Conservation (phyloP, 2,329 filamentous ascomycete species). For the Ophiosphaerella narmari region DNA sequence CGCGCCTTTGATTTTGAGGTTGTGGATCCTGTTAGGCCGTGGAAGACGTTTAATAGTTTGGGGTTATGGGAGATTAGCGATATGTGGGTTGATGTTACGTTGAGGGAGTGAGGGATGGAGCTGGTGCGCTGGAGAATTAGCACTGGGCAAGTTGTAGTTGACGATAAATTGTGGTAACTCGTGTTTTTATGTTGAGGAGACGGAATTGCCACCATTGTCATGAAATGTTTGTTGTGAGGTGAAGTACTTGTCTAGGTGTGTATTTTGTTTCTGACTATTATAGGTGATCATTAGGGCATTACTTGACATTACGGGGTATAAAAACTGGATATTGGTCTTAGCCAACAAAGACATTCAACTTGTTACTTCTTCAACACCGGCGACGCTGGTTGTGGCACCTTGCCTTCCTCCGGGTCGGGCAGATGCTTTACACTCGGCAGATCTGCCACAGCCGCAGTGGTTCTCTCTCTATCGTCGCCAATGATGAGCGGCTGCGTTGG, state of each 20-base stretch:
- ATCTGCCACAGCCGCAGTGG: constrained; percentile 32
- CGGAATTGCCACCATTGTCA: too few species aligned
- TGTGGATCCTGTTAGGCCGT: constrained; percentile 35
- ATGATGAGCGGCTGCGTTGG: constrained; percentile 37
- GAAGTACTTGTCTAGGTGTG: too few species aligned
- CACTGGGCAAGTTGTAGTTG: not conserved
- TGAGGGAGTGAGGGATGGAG: constrained; percentile 11
- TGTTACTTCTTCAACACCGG: constrained; percentile 14
- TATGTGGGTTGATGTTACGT: constrained; percentile 39
- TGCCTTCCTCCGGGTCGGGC: constrained; percentile 36
- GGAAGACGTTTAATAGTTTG: constrained; percentile 33
- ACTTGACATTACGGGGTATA: constrained; percentile 15
- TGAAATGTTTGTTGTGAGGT: too few species aligned
- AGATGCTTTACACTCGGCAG: constrained; percentile 44
- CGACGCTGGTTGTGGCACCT: constrained; percentile 16
- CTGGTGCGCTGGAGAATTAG: not conserved
- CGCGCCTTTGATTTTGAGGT: constrained; percentile 40
- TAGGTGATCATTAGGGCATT: constrained; percentile 5
- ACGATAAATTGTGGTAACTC: too few species aligned
- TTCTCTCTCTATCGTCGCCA: constrained; percentile 29
- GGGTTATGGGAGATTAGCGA: constrained; percentile 38
- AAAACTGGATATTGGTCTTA: constrained; percentile 22
- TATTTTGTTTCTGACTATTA: too few species aligned
- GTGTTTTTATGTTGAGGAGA: too few species aligned
- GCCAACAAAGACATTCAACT: constrained; percentile 3